A percentile compares a stretch with the other conserved stretches of the same genome.
phyloP scores from a whole-genome alignment of 73 alveolate species.

The Effrenium voratum region DNA sequence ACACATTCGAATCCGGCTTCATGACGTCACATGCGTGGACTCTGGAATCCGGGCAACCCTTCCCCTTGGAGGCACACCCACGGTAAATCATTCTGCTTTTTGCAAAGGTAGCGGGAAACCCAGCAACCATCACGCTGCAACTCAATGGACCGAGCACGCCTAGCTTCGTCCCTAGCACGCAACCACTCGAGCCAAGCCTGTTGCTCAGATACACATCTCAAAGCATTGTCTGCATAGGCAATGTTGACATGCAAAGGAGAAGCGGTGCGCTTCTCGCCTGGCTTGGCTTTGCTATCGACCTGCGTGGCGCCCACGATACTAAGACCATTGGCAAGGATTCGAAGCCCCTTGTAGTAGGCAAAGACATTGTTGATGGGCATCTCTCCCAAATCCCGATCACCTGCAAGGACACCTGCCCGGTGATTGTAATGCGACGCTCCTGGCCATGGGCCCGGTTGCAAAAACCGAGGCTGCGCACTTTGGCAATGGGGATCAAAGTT shows the following conservation, averaged over 20 bases:
- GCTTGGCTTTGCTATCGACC: neutral
- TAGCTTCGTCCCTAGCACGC: neutral
- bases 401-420: neutral
- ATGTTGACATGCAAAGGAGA: neutral
- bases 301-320: neutral
- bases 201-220: neutral
- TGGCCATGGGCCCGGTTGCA: neutral
- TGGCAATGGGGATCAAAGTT: neutral
- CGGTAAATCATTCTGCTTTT: neutral
- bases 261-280: neutral
- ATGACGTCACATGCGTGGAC: neutral
- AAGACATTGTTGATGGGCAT: neutral
- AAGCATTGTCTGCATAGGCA: neutral
- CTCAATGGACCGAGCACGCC: neutral
- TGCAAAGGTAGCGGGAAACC: neutral
- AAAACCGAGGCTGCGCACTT: neutral
- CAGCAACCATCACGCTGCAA: neutral
- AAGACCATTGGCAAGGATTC: neutral
- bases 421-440: neutral
- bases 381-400: neutral
- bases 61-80: neutral
- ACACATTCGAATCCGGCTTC: neutral
- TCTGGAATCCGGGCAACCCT: neutral
- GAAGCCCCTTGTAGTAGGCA: neutral
- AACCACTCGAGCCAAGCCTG: neutral